A percentile compares a stretch with the other conserved stretches of the same genome.
Evolutionary conservation across 352 stramenopile species (phyloP).

Genomic region (Globisporangium paddicum): DNA sequence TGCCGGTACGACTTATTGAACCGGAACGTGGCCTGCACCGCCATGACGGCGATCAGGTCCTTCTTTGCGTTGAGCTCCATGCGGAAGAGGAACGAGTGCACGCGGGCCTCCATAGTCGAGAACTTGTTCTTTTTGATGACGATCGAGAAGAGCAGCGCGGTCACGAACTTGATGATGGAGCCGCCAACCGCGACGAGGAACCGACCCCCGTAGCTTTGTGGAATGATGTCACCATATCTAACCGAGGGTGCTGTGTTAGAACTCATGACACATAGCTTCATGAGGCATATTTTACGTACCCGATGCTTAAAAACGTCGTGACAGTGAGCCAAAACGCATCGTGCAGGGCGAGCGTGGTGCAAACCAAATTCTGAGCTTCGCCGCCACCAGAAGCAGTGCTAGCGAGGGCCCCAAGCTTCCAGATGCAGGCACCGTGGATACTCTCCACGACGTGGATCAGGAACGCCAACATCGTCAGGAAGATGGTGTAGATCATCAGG

Average conservation of each 20-base stretch:
- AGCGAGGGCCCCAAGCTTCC: neutral
- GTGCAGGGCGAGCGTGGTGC: slow-evolving; percentile 22
- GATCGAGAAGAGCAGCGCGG: slow-evolving; percentile 47
- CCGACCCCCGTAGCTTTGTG: slow-evolving; percentile 21
- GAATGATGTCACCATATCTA: slow-evolving; percentile 42
- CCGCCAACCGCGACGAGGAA: slow-evolving; percentile 25
- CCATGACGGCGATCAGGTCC: slow-evolving; percentile 57
- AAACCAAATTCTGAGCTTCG: slow-evolving; percentile 22
- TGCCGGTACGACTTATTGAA: slow-evolving; percentile 62
- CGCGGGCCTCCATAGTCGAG: slow-evolving; percentile 54
- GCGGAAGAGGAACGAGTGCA: slow-evolving; percentile 59
- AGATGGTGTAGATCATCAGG: slow-evolving; percentile 13
- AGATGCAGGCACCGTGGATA: slow-evolving; percentile 36
- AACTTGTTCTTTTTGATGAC: slow-evolving; percentile 64
- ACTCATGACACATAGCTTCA: neutral
- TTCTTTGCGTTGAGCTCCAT: slow-evolving; percentile 62
- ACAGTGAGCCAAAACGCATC: slow-evolving; percentile 44
- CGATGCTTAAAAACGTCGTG: slow-evolving; percentile 44
- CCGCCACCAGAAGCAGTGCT: neutral
- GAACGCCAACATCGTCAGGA: slow-evolving; percentile 33
- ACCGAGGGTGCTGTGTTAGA: neutral
- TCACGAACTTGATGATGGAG: slow-evolving; percentile 29
- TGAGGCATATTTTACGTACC: slow-evolving; percentile 15
- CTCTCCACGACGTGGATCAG: slow-evolving; percentile 45
- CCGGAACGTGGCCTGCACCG: slow-evolving; percentile 59